Base-by-base conservation (phyloP, 352 stramenopile species). In the Phytophthora rubi region DNA sequence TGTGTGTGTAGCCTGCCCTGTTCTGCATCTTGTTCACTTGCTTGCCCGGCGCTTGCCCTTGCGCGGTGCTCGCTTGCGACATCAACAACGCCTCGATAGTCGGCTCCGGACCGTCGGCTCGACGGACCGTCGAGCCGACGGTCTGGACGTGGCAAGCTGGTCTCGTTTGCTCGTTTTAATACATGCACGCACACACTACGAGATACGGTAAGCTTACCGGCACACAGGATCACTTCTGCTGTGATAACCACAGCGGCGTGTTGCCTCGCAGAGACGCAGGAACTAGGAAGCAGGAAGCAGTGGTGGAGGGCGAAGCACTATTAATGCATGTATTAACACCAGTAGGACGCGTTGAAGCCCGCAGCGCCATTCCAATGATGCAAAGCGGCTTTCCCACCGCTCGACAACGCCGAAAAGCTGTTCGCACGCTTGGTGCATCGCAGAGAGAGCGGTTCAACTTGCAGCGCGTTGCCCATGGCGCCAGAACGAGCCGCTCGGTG, bases 71-170 rank as follows among this genome's bases (percentile, higher is more conserved):
- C 55, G 39, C 53, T 60, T 65, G 48, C 30, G 32, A 37, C 53
- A n/a, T 33, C 52, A 35, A 68, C 61, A 65, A 70, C 26, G 23
- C 53, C 32, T 70, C 54, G 62, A 70, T 64, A 59, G 62, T 70
- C 54, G 55, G 18, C 28, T 62, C 62, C 47, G 7, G 33, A 39
- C 18, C 23, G 23, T 26, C 23, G 23, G n/a, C n/a, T n/a, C n/a
- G n/a, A n/a, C 47, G 7, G 33, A 39, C 18, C 23, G 23, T 26
- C 23, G 23, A 26, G 23, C 23, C 47, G 37, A 59, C 7, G 26
- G 53, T 69, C 54, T 37, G 49, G 35, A 70, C 47, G 47, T 64
- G 21, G 35, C 23, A 30, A 47, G 32, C 39, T 57, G 58, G 42
- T 12, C 62, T 68, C 62, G 45, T 56, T 56, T 52, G 15, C 42